These are phyloP conservation scores for Colletotrichum gigasporum DNA, from an alignment of 2,329 filamentous ascomycete genomes.

Conservation along the genomic window DNA sequence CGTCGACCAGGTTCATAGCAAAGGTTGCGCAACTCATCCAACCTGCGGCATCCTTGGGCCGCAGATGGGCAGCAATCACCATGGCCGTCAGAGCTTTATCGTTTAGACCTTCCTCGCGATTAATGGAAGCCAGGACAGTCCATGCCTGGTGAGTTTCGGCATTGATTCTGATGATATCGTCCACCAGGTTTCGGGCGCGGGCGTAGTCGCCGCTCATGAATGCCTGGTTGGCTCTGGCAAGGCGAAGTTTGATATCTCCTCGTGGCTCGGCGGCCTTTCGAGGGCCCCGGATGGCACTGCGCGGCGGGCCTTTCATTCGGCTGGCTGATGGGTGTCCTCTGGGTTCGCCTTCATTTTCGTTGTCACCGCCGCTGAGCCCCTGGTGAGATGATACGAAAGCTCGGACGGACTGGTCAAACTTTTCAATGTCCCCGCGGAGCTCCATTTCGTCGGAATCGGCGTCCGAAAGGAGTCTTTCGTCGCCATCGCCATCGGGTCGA, in stretches of 20 bases:
- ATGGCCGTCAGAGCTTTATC: slow-evolving; percentile 67
- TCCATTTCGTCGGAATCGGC: slow-evolving; percentile 56
- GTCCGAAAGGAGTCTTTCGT: slow-evolving; percentile 45
- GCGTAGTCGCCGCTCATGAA: slow-evolving; percentile 72
- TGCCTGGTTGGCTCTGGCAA: slow-evolving; percentile 73
- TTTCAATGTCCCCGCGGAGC: slow-evolving; percentile 53
- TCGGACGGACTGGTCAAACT: slow-evolving; percentile 52
- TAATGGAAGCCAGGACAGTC: slow-evolving; percentile 69
- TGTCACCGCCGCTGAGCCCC: not conserved
- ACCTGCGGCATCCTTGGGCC: slow-evolving; percentile 66
- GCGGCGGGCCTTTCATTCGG: slow-evolving; percentile 21
- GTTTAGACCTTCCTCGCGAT: slow-evolving; percentile 66
- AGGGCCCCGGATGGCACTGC: slow-evolving; percentile 51
- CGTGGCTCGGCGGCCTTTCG: slow-evolving; percentile 73
- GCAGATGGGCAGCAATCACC: slow-evolving; percentile 70
- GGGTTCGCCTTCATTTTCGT: not conserved
- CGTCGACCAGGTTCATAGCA: slow-evolving; percentile 59
- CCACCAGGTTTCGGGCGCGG: slow-evolving; percentile 65
- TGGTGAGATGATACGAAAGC: slow-evolving; percentile 50
- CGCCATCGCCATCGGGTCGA: not conserved
- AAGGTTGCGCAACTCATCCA: slow-evolving; percentile 70
- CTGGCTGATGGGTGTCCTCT: slow-evolving; percentile 36
- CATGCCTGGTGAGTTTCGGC: slow-evolving; percentile 74
- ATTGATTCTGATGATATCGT: slow-evolving; percentile 74
- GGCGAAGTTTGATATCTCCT: slow-evolving; percentile 74